Conservation (phyloP, 768 basidiomycete genomes). For the Lactarius akahatsu region DNA sequence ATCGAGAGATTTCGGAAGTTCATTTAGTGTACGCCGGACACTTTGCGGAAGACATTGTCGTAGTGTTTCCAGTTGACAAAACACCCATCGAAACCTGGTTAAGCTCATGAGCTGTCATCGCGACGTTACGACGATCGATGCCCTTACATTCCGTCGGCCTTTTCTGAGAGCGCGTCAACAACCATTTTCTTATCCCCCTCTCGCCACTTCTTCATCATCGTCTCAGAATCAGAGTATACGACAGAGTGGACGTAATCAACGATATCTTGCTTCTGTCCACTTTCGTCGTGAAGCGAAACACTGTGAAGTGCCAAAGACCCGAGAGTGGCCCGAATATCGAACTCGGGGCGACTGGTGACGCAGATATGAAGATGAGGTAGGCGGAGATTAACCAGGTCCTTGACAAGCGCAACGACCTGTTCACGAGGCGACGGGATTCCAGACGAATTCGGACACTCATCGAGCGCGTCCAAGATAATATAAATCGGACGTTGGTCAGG, state of each 20-base stretch:
- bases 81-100: no score
- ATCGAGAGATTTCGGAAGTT: no score
- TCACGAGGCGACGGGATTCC: background rate
- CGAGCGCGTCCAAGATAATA: background rate
- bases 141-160: background rate
- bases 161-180: background rate
- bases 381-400: background rate
- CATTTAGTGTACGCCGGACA: no score
- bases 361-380: background rate
- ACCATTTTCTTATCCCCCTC: background rate
- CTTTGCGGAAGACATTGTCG: no score
- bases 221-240: no score
- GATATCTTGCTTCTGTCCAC: background rate
- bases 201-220: background rate
- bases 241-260: background rate
- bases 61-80: no score
- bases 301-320: no score
- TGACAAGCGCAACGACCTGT: background rate
- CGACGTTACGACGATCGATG: accelerated
- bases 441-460: background rate
- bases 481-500: background rate
- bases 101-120: no score
- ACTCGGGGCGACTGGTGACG: background rate
- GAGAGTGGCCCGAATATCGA: background rate
- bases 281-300: background rate